Evolutionary conservation across 192 early-diverging fungal genomes (phyloP).

Genomic region (Backusella australiensis): DNA sequence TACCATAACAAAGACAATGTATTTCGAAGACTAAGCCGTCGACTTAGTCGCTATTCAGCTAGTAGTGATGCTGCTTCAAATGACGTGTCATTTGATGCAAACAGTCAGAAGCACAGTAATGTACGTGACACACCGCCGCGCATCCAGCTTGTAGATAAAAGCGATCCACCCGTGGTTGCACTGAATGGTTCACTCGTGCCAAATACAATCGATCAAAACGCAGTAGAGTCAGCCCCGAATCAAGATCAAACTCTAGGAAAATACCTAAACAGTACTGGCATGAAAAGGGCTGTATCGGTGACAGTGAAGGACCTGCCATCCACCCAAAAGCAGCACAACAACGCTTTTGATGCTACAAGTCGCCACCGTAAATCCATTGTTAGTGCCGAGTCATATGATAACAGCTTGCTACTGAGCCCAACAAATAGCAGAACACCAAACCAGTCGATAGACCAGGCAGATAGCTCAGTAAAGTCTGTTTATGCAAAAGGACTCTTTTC

Average conservation of each 20-base stretch:
- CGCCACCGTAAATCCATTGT: neutral
- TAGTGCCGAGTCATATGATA: neutral
- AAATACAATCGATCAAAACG: neutral
- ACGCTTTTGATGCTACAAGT: neutral
- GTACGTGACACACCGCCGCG: neutral
- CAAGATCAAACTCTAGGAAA: neutral
- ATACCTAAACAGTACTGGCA: neutral
- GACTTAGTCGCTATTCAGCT: neutral
- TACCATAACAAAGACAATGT: neutral
- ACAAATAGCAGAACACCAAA: neutral
- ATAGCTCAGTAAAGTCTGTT: conserved; percentile 48
- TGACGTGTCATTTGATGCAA: neutral
- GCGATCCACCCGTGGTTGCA: neutral
- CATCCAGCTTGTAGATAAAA: neutral
- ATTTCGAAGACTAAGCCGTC: neutral
- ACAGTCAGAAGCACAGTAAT: neutral
- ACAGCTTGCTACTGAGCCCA: neutral
- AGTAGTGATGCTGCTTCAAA: neutral
- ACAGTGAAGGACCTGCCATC: neutral
- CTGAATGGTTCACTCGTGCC: neutral
- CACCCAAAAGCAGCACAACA: neutral
- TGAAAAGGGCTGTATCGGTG: neutral
- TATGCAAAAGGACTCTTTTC: conserved; percentile 56
- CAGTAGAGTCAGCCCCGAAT: neutral
- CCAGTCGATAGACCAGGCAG: conserved; percentile 17